Evolutionary conservation across 768 basidiomycete species (phyloP), one percentile per base, ranked within the genome.

Genomic region (Russula sp.): DNA sequence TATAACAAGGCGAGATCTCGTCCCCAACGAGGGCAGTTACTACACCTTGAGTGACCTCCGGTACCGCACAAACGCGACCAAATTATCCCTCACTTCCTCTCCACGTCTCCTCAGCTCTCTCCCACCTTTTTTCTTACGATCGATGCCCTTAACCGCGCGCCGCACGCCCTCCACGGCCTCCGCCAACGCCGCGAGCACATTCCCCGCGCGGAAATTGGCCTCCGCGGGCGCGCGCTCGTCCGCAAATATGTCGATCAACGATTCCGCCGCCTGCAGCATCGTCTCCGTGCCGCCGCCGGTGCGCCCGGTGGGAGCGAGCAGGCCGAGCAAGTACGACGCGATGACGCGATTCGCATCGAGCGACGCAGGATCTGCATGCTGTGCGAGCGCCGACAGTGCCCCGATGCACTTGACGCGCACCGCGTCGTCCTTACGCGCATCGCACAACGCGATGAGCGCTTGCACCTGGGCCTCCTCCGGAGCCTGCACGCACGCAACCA

Each of bases 231-330:
- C 72, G 8, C 73, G 79, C 73, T 98, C 94, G 74, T 98, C 94
- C 4, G 93, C 91, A 72, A 89, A 98, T 55, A 96, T 91, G 70
- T 97, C 94, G 60, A 97, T 90, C 48, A 97, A 76, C 29, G 89
- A 89, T 14, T 93, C 92, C 9, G 82, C 77, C 1, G 84, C 83
- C 68, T 94, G 90, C 29, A 97, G 79, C 56, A 88, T 76, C 0
- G 87, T 80, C 70, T 94, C 91, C 0, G 83, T 81, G 57, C 78
- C n/a, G n/a, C n/a, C n/a, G n/a, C n/a, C 80, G 56, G 75, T 73
- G 22, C 76, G 69, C 6, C 70, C 68, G 5, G n/a, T n/a, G n/a
- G 73, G 67, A 5, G 73, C 66, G 14, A 90, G 75, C 20, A 87
- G 72, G 18, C 83, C 82, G n/a, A 93, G 69, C 13, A 92, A 69